Evolutionary conservation across 768 basidiomycete species (phyloP).

Genomic region (Boletus vinaceobasis): DNA sequence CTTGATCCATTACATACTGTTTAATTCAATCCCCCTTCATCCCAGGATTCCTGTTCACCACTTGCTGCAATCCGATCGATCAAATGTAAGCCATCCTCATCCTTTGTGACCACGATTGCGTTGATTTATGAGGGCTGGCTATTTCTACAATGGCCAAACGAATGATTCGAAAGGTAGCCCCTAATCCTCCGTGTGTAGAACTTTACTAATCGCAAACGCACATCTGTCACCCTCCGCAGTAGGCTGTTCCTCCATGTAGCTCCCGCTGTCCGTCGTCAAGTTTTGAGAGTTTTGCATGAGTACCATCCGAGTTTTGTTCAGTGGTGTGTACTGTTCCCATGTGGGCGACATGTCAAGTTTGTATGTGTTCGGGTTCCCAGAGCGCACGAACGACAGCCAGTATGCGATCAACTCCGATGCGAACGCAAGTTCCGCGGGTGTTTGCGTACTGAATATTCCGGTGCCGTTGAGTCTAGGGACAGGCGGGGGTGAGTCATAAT

Average conservation of each 20-base stretch:
- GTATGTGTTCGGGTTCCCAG: slow-evolving; percentile 52
- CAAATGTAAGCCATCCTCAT: background rate
- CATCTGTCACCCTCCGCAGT: no score
- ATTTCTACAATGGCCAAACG: background rate
- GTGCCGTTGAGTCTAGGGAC: slow-evolving; percentile 47
- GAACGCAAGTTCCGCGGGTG: slow-evolving; percentile 46
- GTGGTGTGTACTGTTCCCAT: no score
- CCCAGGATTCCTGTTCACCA: background rate
- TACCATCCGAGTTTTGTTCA: no score
- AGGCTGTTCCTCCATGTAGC: no score
- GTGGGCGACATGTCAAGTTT: slow-evolving; percentile 49
- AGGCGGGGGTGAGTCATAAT: slow-evolving; percentile 15
- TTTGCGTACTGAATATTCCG: slow-evolving; percentile 45
- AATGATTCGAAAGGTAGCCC: background rate
- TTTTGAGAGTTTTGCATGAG: slow-evolving; percentile 39
- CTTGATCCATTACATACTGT: background rate
- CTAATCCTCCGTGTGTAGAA: slow-evolving; percentile 36
- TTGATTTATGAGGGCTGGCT: background rate
- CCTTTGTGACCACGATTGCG: background rate
- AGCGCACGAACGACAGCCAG: slow-evolving; percentile 63
- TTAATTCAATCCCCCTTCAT: background rate
- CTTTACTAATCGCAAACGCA: slow-evolving; percentile 35
- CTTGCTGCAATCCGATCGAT: background rate
- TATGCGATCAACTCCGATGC: slow-evolving; percentile 60
- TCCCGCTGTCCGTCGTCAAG: no score